phyloP scores from a whole-genome alignment of 1,139 yeast genomes.

The Debaryomyces fabryi region DNA sequence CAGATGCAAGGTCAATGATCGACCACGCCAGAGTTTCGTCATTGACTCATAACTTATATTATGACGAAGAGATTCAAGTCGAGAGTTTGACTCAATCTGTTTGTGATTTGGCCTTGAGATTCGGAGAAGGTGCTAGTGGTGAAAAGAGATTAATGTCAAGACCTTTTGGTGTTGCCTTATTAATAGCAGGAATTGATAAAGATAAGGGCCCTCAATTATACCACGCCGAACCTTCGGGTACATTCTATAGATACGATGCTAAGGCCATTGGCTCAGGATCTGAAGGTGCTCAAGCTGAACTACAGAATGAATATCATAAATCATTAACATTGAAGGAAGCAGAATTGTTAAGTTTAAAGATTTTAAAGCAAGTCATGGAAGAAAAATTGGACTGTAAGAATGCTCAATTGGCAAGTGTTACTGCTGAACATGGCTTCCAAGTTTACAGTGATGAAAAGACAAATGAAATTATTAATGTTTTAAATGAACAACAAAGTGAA shows the following conservation, averaged over 20 bases:
- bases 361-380: constrained; percentile 97
- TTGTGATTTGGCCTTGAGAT: constrained; percentile 93
- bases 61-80: constrained; percentile 89
- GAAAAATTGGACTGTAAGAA: constrained; percentile 95
- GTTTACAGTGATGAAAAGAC: constrained; percentile 85
- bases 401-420: constrained; percentile 93
- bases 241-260: constrained; percentile 96
- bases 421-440: constrained; percentile 82
- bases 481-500: constrained; percentile 68
- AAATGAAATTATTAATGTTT: constrained; percentile 72
- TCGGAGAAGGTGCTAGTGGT: constrained; percentile 98
- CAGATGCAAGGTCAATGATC: constrained; percentile 98
- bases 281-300: constrained; percentile 98
- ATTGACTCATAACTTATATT: constrained; percentile 84
- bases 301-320: constrained; percentile 95
- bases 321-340: constrained; percentile 94
- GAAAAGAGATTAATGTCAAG: constrained; percentile 97
- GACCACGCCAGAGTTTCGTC: constrained; percentile 97
- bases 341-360: constrained; percentile 84
- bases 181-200: constrained; percentile 91
- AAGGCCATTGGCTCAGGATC: constrained; percentile 99
- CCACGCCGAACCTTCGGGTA: constrained; percentile 99
- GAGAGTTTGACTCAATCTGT: constrained; percentile 96
- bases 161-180: constrained; percentile 97
- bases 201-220: constrained; percentile 95